Evolutionary conservation across 2,329 filamentous ascomycete genomes (phyloP).

Genomic region (Pseudogymnoascus sp.): DNA sequence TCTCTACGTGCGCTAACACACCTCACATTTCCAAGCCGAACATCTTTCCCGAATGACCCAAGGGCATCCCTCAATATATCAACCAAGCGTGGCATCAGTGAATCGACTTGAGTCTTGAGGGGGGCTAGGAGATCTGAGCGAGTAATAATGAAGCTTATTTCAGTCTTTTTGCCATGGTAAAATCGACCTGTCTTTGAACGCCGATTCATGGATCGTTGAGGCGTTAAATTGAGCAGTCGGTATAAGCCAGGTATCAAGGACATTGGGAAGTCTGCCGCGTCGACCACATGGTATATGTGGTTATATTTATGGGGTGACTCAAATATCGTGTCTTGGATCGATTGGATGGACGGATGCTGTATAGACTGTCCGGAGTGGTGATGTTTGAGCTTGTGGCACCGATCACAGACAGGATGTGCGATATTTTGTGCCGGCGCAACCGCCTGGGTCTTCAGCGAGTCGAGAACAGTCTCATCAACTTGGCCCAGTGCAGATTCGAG

Average conservation of each 20-base stretch:
- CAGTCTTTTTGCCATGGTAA: slow-evolving; percentile 57
- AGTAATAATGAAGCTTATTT: slow-evolving; percentile 86
- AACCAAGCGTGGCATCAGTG: slow-evolving; percentile 75
- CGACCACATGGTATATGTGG: slow-evolving; percentile 89
- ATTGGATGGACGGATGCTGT: slow-evolving; percentile 70
- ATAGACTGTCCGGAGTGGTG: slow-evolving; percentile 65
- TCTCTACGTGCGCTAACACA: slow-evolving; percentile 77
- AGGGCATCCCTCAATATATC: slow-evolving; percentile 70
- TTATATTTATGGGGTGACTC: slow-evolving; percentile 88
- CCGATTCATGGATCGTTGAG: slow-evolving; percentile 71
- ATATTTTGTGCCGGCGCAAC: slow-evolving; percentile 12
- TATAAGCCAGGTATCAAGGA: slow-evolving; percentile 75
- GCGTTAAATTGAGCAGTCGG: slow-evolving; percentile 59
- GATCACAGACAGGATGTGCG: slow-evolving; percentile 63
- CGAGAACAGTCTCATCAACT: background rate
- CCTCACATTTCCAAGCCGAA: slow-evolving; percentile 80
- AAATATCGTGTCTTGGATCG: slow-evolving; percentile 73
- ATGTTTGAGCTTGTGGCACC: slow-evolving; percentile 76
- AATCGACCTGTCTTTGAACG: slow-evolving; percentile 61
- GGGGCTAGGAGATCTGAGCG: slow-evolving; percentile 79
- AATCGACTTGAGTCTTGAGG: slow-evolving; percentile 73
- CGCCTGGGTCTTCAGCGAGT: background rate
- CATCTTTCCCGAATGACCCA: slow-evolving; percentile 54
- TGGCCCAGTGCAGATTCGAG: background rate
- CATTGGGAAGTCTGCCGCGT: slow-evolving; percentile 95